Base-by-base conservation (phyloP, 768 basidiomycete genomes). In the Tulasnella sp. region DNA sequence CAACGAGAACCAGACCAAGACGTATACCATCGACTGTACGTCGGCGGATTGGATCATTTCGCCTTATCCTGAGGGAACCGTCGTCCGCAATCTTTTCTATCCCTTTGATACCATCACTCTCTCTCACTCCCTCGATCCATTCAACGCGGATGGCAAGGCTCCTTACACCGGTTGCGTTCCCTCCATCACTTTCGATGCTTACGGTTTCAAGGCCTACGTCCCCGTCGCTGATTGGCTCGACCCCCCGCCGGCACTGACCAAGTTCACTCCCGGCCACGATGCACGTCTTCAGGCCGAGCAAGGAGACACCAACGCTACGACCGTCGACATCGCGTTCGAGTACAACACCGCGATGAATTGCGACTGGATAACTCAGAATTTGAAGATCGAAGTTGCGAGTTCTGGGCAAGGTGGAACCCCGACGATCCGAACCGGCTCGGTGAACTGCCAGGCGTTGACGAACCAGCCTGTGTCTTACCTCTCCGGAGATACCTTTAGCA, bases 261-360 rank as follows among this genome's bases (percentile, higher is more conserved):
- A 88, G 74, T 97, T 97, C 83, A 81, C 83, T 2, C 96, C 96
- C 0, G 95, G 96, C 1, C 96, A 97, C 82, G 96, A 97, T 80
- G 86, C 89, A 58, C 91, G 96, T 58, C 84, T 94, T 2, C 83
- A 84, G 39, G 85, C 85, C 31, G 81, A 85, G 31, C 82, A 82
- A 22, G 86, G 86, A 25, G 81, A 86, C 34, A 83, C 88, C 75
- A 89, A 88, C 36, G 88, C 87, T 0, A 89, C 88, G 9, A 84
- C 83, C 1, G 82, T 93, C 72, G 84, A 91, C 78, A 88, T 97
- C 74, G 81, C 86, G 0, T 85, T 97, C 78, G 92, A 97, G 83
- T 97, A 93, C 84, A 95, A 91, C 79, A 82, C 85, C 8, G 81
- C 79, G 39, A 96, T 97, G 96, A 85, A 87, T 77, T 97, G 96